Evolutionary conservation across 2,329 filamentous ascomycete species (phyloP).

Genomic region (Venturia aucupariae): DNA sequence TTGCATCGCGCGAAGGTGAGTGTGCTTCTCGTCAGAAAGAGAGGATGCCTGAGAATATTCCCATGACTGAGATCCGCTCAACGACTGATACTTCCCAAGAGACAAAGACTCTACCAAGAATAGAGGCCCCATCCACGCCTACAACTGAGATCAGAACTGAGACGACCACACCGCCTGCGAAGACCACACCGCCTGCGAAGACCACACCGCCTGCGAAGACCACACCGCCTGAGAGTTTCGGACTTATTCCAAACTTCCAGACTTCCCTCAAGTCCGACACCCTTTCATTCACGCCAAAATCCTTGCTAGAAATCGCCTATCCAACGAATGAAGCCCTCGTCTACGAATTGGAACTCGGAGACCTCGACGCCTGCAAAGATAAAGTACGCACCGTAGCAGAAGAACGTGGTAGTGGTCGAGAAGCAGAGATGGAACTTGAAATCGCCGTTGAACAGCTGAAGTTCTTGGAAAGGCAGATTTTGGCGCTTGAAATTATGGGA

Average conservation of each 20-base stretch:
- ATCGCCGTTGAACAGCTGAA: neutral
- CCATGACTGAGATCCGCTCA: too few relatives aligned
- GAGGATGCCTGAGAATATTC: conserved; percentile 30
- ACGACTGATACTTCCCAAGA: too few relatives aligned
- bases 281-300: neutral
- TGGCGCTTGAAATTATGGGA: neutral
- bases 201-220: too few relatives aligned
- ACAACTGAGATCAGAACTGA: too few relatives aligned
- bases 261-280: too few relatives aligned
- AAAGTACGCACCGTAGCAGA: neutral
- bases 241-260: neutral
- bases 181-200: too few relatives aligned
- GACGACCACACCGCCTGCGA: neutral
- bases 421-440: neutral
- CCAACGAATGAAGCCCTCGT: neutral
- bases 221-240: neutral
- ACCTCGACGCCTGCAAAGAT: neutral
- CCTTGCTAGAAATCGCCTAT: neutral
- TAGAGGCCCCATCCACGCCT: too few relatives aligned
- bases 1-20: conserved; percentile 73
- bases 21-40: conserved; percentile 80
- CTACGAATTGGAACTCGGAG: neutral
- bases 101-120: too few relatives aligned
- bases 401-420: neutral
- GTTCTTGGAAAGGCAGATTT: neutral